A percentile compares a stretch with the other conserved stretches of the same genome.
phyloP scores from a whole-genome alignment of 148 eudicot genomes.

The Bassia scoparia region DNA sequence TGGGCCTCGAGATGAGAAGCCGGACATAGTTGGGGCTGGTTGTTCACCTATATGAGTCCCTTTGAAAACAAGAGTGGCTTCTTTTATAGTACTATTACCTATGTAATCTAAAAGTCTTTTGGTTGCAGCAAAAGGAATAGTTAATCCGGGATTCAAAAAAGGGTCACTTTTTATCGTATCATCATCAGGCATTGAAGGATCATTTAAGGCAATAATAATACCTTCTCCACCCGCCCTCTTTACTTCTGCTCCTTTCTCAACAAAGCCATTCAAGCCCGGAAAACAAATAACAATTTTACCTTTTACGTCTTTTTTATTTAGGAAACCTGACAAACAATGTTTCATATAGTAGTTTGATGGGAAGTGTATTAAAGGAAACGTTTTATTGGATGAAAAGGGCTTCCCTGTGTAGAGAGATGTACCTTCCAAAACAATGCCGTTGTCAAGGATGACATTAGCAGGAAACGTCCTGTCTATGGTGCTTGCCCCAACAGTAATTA shows the following conservation, averaged over 20 bases:
- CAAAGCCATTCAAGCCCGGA: constrained; percentile 6
- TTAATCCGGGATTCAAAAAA: constrained; percentile 34
- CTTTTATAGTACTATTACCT: no score
- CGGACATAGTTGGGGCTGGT: constrained; percentile 35
- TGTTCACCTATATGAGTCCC: no score
- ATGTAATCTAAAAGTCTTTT: neutral
- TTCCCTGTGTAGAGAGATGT: constrained; percentile 23
- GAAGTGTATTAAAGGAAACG: constrained; percentile 4
- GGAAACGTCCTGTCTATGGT: constrained; percentile 60
- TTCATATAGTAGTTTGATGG: neutral
- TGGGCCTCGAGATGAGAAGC: constrained; percentile 44
- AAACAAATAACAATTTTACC: constrained; percentile 39
- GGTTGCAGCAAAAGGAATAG: constrained; percentile 9
- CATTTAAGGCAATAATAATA: constrained; percentile 27
- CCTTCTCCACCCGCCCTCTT: constrained; percentile 37
- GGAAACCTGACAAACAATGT: neutral
- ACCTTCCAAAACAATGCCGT: constrained; percentile 13
- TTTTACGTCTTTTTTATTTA: constrained; percentile 5
- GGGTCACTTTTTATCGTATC: constrained; percentile 32
- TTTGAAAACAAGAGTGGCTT: neutral
- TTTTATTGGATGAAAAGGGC: neutral
- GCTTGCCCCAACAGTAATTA: constrained; percentile 56
- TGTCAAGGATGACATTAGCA: constrained; percentile 23
- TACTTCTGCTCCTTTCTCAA: constrained; percentile 29
- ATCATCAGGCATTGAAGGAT: neutral